Conservation (phyloP, 2,329 filamentous ascomycete species). For the Aureobasidium namibiae region DNA sequence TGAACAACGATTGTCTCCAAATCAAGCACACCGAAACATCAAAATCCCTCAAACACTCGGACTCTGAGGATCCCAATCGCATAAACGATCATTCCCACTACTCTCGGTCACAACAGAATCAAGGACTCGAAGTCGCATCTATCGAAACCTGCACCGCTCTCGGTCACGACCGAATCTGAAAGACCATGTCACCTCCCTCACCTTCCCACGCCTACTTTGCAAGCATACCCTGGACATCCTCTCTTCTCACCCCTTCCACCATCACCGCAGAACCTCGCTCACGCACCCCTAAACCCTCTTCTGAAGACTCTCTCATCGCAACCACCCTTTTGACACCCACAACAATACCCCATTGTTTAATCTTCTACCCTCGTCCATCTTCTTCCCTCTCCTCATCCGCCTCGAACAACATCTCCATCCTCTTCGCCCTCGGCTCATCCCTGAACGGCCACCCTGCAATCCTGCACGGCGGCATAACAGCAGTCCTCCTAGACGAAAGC, state of each 20-base stretch:
- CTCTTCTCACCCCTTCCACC: slow-evolving; percentile 28
- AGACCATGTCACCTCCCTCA: neutral
- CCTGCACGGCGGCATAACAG: slow-evolving; percentile 51
- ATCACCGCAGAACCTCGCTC: slow-evolving; percentile 30
- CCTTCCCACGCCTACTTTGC: slow-evolving; percentile 18
- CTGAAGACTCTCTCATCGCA: slow-evolving; percentile 47
- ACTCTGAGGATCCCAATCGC: too few relatives aligned
- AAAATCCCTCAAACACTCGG: too few relatives aligned
- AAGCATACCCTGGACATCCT: slow-evolving; percentile 25
- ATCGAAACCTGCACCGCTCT: neutral
- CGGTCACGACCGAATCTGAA: too few relatives aligned
- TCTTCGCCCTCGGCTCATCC: slow-evolving; percentile 41
- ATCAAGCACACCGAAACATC: too few relatives aligned
- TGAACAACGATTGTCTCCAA: too few relatives aligned
- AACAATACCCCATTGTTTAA: slow-evolving; percentile 41
- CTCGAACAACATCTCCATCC: slow-evolving; percentile 21
- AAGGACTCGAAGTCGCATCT: neutral
- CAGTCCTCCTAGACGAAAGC: slow-evolving; percentile 51
- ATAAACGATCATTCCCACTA: too few relatives aligned
- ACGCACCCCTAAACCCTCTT: slow-evolving; percentile 29
- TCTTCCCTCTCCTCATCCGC: slow-evolving; percentile 26
- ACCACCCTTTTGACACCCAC: slow-evolving; percentile 43
- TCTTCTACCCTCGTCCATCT: slow-evolving; percentile 33
- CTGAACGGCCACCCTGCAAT: slow-evolving; percentile 47
- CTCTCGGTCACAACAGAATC: too few relatives aligned